These are phyloP conservation scores for Colletotrichum tabaci DNA, from an alignment of 2,329 filamentous ascomycete species.

Conservation along the genomic window DNA sequence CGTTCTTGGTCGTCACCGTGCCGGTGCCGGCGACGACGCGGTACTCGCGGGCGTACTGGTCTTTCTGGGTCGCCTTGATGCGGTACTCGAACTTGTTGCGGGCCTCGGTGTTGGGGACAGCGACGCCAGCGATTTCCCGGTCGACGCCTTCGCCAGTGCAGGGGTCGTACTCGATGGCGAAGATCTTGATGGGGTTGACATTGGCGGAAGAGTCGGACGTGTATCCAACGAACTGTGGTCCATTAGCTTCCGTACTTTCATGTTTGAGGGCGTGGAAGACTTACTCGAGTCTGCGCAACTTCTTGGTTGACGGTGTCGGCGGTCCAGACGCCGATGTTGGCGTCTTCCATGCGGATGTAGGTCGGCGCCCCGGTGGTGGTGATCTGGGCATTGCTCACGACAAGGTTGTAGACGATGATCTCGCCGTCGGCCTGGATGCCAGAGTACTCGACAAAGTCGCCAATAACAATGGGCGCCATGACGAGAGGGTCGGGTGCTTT, in stretches of 20 bases:
- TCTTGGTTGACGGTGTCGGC: constrained; percentile 51
- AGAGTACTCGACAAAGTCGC: constrained; percentile 58
- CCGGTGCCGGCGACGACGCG: constrained; percentile 52
- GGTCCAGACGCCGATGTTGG: constrained; percentile 57
- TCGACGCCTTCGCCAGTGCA: constrained; percentile 57
- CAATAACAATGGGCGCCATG: constrained; percentile 58
- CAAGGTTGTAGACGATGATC: constrained; percentile 55
- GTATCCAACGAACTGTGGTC: constrained; percentile 54
- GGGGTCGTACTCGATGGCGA: constrained; percentile 58
- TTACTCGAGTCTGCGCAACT: constrained; percentile 50
- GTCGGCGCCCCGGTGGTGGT: constrained; percentile 51
- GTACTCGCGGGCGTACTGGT: constrained; percentile 58
- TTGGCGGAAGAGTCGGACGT: constrained; percentile 51
- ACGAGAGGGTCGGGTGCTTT: constrained; percentile 52
- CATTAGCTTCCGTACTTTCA: neutral
- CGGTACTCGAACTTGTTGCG: constrained; percentile 59
- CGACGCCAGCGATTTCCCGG: constrained; percentile 52
- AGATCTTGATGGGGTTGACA: constrained; percentile 52
- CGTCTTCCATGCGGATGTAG: constrained; percentile 59
- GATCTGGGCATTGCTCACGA: constrained; percentile 57
- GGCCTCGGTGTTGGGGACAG: constrained; percentile 47
- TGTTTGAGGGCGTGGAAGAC: neutral
- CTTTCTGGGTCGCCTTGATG: constrained; percentile 46
- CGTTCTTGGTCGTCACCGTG: constrained; percentile 53
- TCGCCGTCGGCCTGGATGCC: constrained; percentile 52